phyloP scores from a whole-genome alignment of 2,329 filamentous ascomycete genomes.

The Thermothelomyces thermophilus region DNA sequence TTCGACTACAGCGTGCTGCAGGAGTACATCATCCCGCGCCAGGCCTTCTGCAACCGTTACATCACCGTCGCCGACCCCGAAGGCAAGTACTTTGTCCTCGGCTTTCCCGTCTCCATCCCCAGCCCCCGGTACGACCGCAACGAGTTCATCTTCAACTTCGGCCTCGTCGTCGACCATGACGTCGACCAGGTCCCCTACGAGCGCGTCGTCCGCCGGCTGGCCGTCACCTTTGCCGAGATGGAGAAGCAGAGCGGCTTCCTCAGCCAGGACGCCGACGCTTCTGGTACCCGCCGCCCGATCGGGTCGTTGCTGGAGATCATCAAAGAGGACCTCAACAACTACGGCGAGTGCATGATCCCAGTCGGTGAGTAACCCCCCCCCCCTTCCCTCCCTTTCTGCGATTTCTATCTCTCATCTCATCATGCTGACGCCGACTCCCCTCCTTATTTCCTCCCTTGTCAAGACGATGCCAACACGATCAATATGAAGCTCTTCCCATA shows the following conservation, averaged over 20 bases:
- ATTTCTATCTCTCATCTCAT: slow-evolving; percentile 4
- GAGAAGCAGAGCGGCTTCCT: slow-evolving; percentile 88
- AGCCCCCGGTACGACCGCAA: slow-evolving; percentile 80
- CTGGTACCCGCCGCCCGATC: slow-evolving; percentile 55
- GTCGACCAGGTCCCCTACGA: slow-evolving; percentile 72
- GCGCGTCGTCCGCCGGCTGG: slow-evolving; percentile 78
- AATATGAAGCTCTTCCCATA: slow-evolving; percentile 94
- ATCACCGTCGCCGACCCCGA: slow-evolving; percentile 70
- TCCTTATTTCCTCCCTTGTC: not conserved
- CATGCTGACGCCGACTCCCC: slow-evolving; percentile 9
- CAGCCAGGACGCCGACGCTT: slow-evolving; percentile 49
- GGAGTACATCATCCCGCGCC: slow-evolving; percentile 88
- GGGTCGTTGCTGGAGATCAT: slow-evolving; percentile 77
- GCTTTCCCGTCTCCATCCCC: slow-evolving; percentile 82
- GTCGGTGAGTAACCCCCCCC: slow-evolving; percentile 57
- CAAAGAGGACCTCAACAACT: slow-evolving; percentile 87
- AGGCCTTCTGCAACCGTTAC: slow-evolving; percentile 90
- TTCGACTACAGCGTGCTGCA: slow-evolving; percentile 82
- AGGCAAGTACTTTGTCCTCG: slow-evolving; percentile 68
- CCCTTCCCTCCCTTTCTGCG: not conserved
- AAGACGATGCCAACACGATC: slow-evolving; percentile 87
- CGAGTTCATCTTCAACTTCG: slow-evolving; percentile 98
- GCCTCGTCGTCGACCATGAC: slow-evolving; percentile 47
- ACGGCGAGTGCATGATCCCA: slow-evolving; percentile 97
- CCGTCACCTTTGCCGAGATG: slow-evolving; percentile 77